phyloP scores from a whole-genome alignment of 1,139 yeast species.

The Kodamaea sp. region DNA sequence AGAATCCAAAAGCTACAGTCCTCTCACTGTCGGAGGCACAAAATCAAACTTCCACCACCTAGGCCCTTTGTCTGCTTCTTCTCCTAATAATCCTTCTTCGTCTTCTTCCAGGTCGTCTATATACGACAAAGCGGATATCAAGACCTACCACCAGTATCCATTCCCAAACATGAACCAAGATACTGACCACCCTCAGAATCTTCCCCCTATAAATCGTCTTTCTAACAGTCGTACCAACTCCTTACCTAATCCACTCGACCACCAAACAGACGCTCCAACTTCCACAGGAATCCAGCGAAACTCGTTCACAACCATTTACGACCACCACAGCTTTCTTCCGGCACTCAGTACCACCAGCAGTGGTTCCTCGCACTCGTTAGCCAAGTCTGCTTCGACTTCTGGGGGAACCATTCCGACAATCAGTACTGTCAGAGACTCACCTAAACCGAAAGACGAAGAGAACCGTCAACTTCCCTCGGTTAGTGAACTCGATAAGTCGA shows the following conservation, averaged over 20 bases:
- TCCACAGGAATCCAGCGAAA: slow-evolving; percentile 13
- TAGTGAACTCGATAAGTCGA: slow-evolving; percentile 39
- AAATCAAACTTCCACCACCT: slow-evolving; percentile 3
- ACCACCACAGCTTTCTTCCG: slow-evolving; percentile 10
- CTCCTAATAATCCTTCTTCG: slow-evolving; percentile 8
- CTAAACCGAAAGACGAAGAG: slow-evolving; percentile 8
- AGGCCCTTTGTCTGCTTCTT: slow-evolving; percentile 2
- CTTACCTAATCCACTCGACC: slow-evolving; percentile 27
- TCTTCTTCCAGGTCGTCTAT: slow-evolving; percentile 10
- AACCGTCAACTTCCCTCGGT: slow-evolving; percentile 34
- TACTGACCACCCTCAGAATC: slow-evolving; percentile 1
- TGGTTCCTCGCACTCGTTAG: slow-evolving; percentile 1
- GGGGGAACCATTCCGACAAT: slow-evolving; percentile 8
- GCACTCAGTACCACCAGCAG: slow-evolving; percentile 1
- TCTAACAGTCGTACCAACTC: slow-evolving; percentile 22
- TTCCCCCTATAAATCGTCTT: slow-evolving; percentile 3
- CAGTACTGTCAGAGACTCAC: slow-evolving; percentile 4
- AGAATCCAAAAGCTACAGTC: slow-evolving; percentile 16
- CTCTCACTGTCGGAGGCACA: slow-evolving; percentile 14
- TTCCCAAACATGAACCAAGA: slow-evolving; percentile 14
- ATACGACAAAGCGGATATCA: slow-evolving; percentile 4
- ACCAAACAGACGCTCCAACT: slow-evolving; percentile 16
- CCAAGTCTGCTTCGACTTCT: slow-evolving; percentile 4
- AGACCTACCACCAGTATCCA: slow-evolving; percentile 13
- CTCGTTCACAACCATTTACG: slow-evolving; percentile 22